Percentiles rank a stretch among this genome's conserved stretches.
Evolutionary conservation across 2,329 filamentous ascomycete species (phyloP).

Genomic region (Colletotrichum cordylinicola): DNA sequence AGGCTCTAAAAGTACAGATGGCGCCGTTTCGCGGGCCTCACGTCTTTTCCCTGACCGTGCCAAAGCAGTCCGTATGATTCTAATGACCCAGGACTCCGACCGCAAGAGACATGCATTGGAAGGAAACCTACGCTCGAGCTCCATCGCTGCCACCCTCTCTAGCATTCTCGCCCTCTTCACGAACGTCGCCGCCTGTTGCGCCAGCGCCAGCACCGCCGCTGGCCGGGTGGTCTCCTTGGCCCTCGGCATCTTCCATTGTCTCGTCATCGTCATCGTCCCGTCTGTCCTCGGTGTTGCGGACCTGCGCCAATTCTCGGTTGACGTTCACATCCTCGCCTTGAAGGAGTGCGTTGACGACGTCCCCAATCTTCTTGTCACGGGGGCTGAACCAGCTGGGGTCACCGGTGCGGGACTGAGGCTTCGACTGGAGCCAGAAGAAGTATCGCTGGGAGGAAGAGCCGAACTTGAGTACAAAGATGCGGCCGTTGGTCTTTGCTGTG

Average conservation of each 20-base stretch:
- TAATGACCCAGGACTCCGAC: slow-evolving; percentile 6
- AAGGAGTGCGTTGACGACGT: slow-evolving; percentile 83
- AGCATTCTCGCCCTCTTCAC: slow-evolving; percentile 86
- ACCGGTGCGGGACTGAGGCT: slow-evolving; percentile 73
- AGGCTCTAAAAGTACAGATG: slow-evolving; percentile 31
- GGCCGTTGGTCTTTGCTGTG: slow-evolving; percentile 77
- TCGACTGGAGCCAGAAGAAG: slow-evolving; percentile 96
- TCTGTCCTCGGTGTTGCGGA: slow-evolving; percentile 57
- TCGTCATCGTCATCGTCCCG: slow-evolving; percentile 72
- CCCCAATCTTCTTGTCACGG: slow-evolving; percentile 84
- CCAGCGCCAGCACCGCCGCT: slow-evolving; percentile 84
- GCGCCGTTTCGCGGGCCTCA: slow-evolving; percentile 8
- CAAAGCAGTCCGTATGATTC: slow-evolving; percentile 3
- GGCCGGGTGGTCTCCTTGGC: slow-evolving; percentile 65
- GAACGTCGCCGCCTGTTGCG: slow-evolving; percentile 89
- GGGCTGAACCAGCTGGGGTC: slow-evolving; percentile 82
- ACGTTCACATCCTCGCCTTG: slow-evolving; percentile 91
- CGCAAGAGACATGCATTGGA: slow-evolving; percentile 11
- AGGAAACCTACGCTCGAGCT: slow-evolving; percentile 94
- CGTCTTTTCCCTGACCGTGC: slow-evolving; percentile 4
- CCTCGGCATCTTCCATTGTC: slow-evolving; percentile 80
- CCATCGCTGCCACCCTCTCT: slow-evolving; percentile 95
- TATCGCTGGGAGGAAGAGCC: slow-evolving; percentile 88
- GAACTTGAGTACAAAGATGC: slow-evolving; percentile 94
- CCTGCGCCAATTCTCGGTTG: slow-evolving; percentile 70